phyloP scores from a whole-genome alignment of 306 rosid species.

The Sicyos edulis region DNA sequence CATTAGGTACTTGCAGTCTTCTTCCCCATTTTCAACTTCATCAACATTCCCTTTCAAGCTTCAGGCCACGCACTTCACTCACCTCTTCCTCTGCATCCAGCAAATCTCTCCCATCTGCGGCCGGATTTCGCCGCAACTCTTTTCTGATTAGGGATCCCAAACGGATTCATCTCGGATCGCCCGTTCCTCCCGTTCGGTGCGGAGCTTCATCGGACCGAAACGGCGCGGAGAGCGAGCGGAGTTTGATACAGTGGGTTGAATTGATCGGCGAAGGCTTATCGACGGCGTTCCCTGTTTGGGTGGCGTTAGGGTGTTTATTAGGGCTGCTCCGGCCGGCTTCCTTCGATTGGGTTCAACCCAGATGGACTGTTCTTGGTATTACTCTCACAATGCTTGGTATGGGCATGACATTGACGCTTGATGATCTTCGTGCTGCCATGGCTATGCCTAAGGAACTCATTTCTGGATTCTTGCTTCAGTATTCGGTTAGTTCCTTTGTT shows the following conservation, averaged over 20 bases:
- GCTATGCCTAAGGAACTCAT: conserved; percentile 71
- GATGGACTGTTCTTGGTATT: conserved; percentile 46
- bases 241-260: conserved; percentile 54
- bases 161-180: neutral
- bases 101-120: conserved; percentile 3
- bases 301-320: conserved; percentile 55
- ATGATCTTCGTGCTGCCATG: conserved; percentile 68
- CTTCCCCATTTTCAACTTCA: conserved; percentile 1
- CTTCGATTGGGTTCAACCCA: conserved; percentile 69
- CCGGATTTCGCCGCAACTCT: conserved; percentile 10
- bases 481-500: conserved; percentile 44
- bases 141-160: neutral
- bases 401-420: conserved; percentile 93
- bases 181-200: conserved; percentile 33
- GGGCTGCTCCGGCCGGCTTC: conserved; percentile 51
- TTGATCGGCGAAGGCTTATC: conserved; percentile 44
- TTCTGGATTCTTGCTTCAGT: conserved; percentile 70
- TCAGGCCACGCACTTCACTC: neutral
- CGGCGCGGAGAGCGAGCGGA: conserved; percentile 24
- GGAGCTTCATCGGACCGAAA: conserved; percentile 50
- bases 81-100: neutral
- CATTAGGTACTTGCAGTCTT: neutral
- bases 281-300: conserved; percentile 78
- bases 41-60: conserved; percentile 5
- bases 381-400: conserved; percentile 70